Evolutionary conservation across 139 green algal genomes (phyloP).

Genomic region (Micromonas commoda): DNA sequence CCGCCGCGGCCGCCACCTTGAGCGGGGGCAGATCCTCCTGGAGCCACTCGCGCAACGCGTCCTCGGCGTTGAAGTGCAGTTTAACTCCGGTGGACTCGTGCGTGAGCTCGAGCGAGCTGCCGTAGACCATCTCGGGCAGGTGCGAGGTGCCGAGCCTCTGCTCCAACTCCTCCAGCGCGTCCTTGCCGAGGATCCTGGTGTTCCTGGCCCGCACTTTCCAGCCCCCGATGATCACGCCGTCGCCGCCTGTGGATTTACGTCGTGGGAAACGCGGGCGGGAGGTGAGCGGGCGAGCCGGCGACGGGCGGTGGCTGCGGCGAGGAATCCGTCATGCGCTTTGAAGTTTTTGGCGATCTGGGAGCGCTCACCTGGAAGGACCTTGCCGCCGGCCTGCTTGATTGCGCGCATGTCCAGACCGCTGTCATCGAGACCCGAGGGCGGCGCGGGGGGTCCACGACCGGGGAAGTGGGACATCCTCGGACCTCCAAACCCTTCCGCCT

Average conservation of each 20-base stretch:
- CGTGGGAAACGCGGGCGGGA: not conserved
- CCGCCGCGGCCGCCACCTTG: not conserved
- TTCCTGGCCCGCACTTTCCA: not conserved
- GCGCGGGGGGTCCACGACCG: no score
- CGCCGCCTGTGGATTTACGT: not conserved
- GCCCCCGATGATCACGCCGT: not conserved
- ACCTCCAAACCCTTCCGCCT: no score
- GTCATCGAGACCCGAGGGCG: not conserved
- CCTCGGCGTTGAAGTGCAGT: slow-evolving; percentile 60
- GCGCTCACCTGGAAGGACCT: not conserved
- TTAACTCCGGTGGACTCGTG: slow-evolving; percentile 53
- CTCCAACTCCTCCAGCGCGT: not conserved
- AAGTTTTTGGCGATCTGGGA: no score
- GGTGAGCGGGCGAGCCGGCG: not conserved
- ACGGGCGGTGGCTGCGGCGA: no score
- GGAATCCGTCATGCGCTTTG: no score
- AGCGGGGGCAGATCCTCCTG: not conserved
- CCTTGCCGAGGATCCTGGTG: not conserved
- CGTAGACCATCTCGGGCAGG: slow-evolving; percentile 78
- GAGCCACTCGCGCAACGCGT: slow-evolving; percentile 62
- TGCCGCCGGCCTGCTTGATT: not conserved
- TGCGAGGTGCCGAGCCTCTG: not conserved
- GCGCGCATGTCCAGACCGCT: not conserved
- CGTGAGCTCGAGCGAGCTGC: slow-evolving; percentile 50
- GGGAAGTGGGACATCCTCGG: not conserved